Conservation (phyloP, 139 green algal species). For the Chlamydomonas sp. region DNA sequence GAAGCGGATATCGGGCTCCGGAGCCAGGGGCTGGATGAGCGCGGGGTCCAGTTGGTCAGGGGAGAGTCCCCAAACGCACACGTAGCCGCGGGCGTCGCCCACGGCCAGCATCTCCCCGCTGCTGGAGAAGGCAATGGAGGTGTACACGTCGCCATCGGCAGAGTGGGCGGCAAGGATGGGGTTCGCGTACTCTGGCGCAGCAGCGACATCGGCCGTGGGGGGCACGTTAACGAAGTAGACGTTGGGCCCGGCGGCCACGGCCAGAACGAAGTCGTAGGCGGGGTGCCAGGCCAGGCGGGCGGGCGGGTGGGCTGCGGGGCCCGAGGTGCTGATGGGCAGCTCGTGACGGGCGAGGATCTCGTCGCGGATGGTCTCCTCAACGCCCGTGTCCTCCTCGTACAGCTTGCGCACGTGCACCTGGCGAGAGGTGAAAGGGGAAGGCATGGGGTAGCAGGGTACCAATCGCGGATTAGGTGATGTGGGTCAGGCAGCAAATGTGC, state of each 20-base stretch:
- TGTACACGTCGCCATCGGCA: slow-evolving; percentile 37
- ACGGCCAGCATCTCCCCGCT: slow-evolving; percentile 64
- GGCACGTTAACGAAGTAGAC: slow-evolving; percentile 57
- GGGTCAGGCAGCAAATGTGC: too few species aligned
- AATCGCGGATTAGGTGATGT: background rate
- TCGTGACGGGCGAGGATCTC: slow-evolving; percentile 35
- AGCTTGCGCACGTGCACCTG: slow-evolving; percentile 69
- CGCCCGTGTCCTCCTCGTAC: slow-evolving; percentile 32
- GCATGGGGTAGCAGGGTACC: slow-evolving; percentile 53
- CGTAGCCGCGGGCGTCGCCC: slow-evolving; percentile 44
- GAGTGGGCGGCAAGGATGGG: slow-evolving; percentile 24
- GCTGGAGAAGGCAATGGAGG: slow-evolving; percentile 55
- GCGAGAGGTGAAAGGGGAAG: slow-evolving; percentile 47
- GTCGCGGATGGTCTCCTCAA: slow-evolving; percentile 28
- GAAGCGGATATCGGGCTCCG: slow-evolving; percentile 11
- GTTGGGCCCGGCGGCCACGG: slow-evolving; percentile 38
- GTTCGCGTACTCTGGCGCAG: slow-evolving; percentile 29
- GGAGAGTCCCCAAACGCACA: slow-evolving; percentile 60
- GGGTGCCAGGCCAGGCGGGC: slow-evolving; percentile 62
- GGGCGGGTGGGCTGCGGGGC: background rate
- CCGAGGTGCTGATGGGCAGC: slow-evolving; percentile 14
- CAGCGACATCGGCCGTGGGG: slow-evolving; percentile 32
- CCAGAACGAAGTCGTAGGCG: slow-evolving; percentile 54
- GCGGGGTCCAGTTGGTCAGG: slow-evolving; percentile 3
- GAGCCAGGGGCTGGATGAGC: slow-evolving; percentile 1